Evolutionary conservation across 2,329 filamentous ascomycete genomes (phyloP).

Genomic region (Claviceps sp.): DNA sequence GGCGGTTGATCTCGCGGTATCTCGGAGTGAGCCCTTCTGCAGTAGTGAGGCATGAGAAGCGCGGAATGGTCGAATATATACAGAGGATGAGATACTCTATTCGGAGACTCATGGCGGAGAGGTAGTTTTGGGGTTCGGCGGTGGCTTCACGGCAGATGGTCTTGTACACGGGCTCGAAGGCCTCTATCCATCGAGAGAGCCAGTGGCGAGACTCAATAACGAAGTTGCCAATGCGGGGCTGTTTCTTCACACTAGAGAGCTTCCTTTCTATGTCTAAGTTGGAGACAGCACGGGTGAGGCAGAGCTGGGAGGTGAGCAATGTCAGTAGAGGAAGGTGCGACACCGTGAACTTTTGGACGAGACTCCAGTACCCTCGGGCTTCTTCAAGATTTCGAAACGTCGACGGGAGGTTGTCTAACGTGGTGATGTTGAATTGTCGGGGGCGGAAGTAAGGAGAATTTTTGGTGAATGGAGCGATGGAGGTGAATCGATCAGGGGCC

Average conservation of each 20-base stretch:
- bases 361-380: constrained; percentile 23
- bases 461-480: constrained; percentile 24
- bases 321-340: constrained; percentile 23
- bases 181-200: constrained; percentile 25
- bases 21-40: constrained; percentile 26
- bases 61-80: constrained; percentile 24
- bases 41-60: constrained; percentile 22
- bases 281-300: constrained; percentile 14
- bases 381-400: constrained; percentile 21
- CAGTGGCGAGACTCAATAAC: constrained; percentile 23
- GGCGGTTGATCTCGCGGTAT: constrained; percentile 27
- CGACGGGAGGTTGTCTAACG: constrained; percentile 19
- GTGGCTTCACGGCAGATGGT: constrained; percentile 12
- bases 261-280: constrained; percentile 17
- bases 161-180: constrained; percentile 24
- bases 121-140: constrained; percentile 14
- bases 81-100: constrained; percentile 29
- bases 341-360: constrained; percentile 24
- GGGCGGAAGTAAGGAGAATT: constrained; percentile 24
- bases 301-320: constrained; percentile 17
- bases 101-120: constrained; percentile 26
- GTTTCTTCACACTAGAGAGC: constrained; percentile 18
- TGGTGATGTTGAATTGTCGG: constrained; percentile 16
- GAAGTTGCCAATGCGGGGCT: constrained; percentile 18
- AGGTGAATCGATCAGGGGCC: constrained; percentile 13